A percentile compares a stretch with the other conserved stretches of the same genome.
Conservation (phyloP, 805 yeast genomes). For the Saturnispora halmiae region DNA sequence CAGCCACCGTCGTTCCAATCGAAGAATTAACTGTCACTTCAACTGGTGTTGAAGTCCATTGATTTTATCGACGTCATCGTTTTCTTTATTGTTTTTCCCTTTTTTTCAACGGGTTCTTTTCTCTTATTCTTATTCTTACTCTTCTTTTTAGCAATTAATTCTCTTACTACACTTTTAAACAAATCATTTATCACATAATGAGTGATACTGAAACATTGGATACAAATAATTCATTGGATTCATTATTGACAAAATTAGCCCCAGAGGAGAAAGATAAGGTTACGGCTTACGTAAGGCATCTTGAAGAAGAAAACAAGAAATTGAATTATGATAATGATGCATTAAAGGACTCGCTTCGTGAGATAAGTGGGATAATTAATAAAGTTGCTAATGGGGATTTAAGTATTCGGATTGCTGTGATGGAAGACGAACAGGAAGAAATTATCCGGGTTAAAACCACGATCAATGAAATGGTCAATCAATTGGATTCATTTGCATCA, state of each 20-base stretch:
- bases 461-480: conserved; percentile 84
- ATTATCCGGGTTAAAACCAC: conserved; percentile 71
- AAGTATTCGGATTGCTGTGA: conserved; percentile 66
- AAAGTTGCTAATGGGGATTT: conserved; percentile 87
- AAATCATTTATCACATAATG: no score
- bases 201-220: no score
- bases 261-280: neutral
- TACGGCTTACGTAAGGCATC: conserved; percentile 5
- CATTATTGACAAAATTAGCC: neutral
- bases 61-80: neutral
- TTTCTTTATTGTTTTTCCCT: neutral
- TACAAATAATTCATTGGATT: neutral
- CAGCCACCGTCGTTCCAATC: conserved; percentile 1
- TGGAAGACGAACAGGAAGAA: conserved; percentile 53
- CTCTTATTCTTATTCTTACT: neutral
- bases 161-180: neutral
- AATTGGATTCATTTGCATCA: conserved; percentile 67
- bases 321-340: conserved; percentile 41
- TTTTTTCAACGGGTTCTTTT: conserved; percentile 10
- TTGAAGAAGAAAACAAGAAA: conserved; percentile 15
- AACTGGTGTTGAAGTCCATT: conserved; percentile 27
- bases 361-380: conserved; percentile 78
- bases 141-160: no score
- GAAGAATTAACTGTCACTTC: conserved; percentile 6
- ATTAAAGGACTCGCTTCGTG: conserved; percentile 60